A percentile compares a stretch with the other conserved stretches of the same genome.
Evolutionary conservation across 495 filamentous ascomycete species (phyloP).

Genomic region (Aspergillus panamensis): DNA sequence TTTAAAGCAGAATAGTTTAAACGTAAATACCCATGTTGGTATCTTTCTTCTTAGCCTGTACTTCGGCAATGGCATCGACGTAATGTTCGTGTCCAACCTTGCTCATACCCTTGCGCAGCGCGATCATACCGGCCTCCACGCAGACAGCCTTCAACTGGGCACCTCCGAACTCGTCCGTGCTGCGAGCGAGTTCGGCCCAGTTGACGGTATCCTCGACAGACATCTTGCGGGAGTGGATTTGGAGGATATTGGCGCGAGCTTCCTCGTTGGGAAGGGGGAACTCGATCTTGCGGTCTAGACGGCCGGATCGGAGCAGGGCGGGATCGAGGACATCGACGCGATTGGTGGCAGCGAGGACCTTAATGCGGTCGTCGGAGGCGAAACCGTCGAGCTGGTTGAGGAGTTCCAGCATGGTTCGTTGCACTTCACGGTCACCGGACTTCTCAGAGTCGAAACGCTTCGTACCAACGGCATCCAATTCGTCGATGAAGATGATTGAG

Average conservation of each 20-base stretch:
- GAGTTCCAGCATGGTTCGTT: conserved; percentile 97
- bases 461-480: conserved; percentile 93
- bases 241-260: conserved; percentile 92
- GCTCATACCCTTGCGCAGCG: conserved; percentile 81
- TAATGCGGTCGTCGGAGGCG: conserved; percentile 97
- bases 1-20: conserved; percentile 19
- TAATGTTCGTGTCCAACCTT: conserved; percentile 99
- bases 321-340: conserved; percentile 97
- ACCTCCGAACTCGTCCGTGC: conserved; percentile 98
- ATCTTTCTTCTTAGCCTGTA: conserved; percentile 98
- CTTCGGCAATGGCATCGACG: conserved; percentile 96
- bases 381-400: conserved; percentile 99
- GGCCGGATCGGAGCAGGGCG: conserved; percentile 86
- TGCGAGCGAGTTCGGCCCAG: conserved; percentile 92
- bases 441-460: conserved; percentile 99
- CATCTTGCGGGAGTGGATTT: conserved; percentile 98
- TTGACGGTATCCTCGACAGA: conserved; percentile 90
- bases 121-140: conserved; percentile 99
- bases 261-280: conserved; percentile 99
- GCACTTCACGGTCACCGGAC: conserved; percentile 95
- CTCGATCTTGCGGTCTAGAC: conserved; percentile 98
- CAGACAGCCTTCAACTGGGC: conserved; percentile 98
- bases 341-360: conserved; percentile 97
- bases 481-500: conserved; percentile 99
- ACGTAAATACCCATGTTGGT: conserved; percentile 57